These are phyloP conservation scores for Penicillium sp. DNA, from an alignment of 2,329 filamentous ascomycete genomes.

Conservation along the genomic window DNA sequence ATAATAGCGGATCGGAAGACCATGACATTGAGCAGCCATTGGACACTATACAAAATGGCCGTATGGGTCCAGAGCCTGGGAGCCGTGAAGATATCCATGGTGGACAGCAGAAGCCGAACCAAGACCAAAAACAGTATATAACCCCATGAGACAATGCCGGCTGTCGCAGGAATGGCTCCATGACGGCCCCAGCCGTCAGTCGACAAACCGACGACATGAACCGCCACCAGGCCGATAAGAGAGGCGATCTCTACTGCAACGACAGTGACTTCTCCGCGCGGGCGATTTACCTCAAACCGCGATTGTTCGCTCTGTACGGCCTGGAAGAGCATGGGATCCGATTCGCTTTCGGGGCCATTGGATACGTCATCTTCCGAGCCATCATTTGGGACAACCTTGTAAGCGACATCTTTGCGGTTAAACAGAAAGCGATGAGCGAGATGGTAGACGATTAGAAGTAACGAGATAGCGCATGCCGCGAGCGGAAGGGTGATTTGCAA, in stretches of 20 bases:
- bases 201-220: slow-evolving; percentile 63
- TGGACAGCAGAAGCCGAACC: slow-evolving; percentile 63
- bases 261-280: slow-evolving; percentile 65
- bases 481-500: slow-evolving; percentile 77
- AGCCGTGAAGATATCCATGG: slow-evolving; percentile 59
- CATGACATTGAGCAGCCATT: slow-evolving; percentile 73
- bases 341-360: slow-evolving; percentile 57
- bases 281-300: slow-evolving; percentile 65
- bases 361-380: slow-evolving; percentile 46
- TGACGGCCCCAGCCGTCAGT: slow-evolving; percentile 56
- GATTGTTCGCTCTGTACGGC: slow-evolving; percentile 48
- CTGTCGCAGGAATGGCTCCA: slow-evolving; percentile 58
- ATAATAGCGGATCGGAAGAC: slow-evolving; percentile 83
- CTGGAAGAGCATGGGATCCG: slow-evolving; percentile 51
- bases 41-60: slow-evolving; percentile 70
- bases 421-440: slow-evolving; percentile 52
- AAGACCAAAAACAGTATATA: slow-evolving; percentile 73
- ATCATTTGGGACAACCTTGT: slow-evolving; percentile 46
- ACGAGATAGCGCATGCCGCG: slow-evolving; percentile 63
- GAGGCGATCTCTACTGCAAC: slow-evolving; percentile 71
- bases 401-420: slow-evolving; percentile 53
- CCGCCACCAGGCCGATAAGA: slow-evolving; percentile 64
- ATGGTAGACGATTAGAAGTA: slow-evolving; percentile 61
- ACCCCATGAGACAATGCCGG: slow-evolving; percentile 69
- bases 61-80: slow-evolving; percentile 90